A percentile compares a stretch with the other conserved stretches of the same genome.
Conservation (phyloP, 2,329 filamentous ascomycete genomes). For the Graphiopsis chlorocephala region DNA sequence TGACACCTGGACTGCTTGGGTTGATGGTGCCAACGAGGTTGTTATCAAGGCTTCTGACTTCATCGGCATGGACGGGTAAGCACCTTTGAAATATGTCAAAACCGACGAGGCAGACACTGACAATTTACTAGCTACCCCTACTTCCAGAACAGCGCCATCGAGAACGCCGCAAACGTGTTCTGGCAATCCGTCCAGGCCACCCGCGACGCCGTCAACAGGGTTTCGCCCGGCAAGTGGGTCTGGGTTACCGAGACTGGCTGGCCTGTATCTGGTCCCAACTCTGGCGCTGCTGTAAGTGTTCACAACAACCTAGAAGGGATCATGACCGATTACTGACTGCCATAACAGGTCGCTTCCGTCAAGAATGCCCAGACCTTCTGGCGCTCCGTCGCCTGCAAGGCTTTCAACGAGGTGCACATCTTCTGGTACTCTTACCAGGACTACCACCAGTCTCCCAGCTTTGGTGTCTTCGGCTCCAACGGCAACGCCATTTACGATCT, state of each 20-base stretch:
- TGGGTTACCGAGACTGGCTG: constrained; percentile 51
- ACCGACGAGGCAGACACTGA: not conserved
- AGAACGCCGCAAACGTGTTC: constrained; percentile 56
- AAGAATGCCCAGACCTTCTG: constrained; percentile 62
- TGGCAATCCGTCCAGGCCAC: constrained; percentile 39
- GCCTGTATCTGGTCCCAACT: constrained; percentile 55
- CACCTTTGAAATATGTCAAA: too few relatives aligned
- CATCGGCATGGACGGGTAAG: constrained; percentile 58
- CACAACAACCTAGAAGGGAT: not conserved
- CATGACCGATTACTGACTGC: not conserved
- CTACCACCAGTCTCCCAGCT: constrained; percentile 42
- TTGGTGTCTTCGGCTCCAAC: constrained; percentile 39
- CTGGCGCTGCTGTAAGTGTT: constrained; percentile 47
- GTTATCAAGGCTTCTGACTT: constrained; percentile 64
- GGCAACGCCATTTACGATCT: constrained; percentile 34
- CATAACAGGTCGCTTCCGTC: constrained; percentile 44
- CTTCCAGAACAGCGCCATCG: constrained; percentile 60
- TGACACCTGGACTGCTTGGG: constrained; percentile 54
- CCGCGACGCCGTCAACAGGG: constrained; percentile 44
- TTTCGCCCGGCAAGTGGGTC: constrained; percentile 32
- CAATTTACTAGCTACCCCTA: constrained; percentile 52
- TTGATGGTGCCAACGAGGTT: constrained; percentile 56
- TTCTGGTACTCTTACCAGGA: constrained; percentile 64
- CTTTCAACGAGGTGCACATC: constrained; percentile 51
- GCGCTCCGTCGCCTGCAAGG: constrained; percentile 58